Evolutionary conservation across 2,329 filamentous ascomycete genomes (phyloP), one percentile per base, ranked within the genome.

Genomic region (Rasamsonia emersonii): DNA sequence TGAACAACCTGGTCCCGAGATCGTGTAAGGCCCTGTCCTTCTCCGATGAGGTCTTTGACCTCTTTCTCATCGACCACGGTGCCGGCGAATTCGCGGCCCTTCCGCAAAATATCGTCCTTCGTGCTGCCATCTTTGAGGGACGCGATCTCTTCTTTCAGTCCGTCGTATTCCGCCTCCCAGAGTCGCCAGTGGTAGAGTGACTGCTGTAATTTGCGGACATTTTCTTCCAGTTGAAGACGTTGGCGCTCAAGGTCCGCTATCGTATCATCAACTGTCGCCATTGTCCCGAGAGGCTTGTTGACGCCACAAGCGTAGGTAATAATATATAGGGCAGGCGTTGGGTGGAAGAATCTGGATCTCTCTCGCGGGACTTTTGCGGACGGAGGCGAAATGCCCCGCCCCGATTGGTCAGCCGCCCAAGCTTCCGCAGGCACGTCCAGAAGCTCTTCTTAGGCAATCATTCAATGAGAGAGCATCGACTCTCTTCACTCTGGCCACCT

Each of bases 91-190:
- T 76, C 43, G 41, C 44, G 46, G 8, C 56, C 57, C 9, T 48
- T 45, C 18, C 61, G 61, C 5, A 71, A 62, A 17, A 86, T 70
- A 17, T 77, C 70, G 11, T 72, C 59, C 4, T 64, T 60, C 18
- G 62, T 59, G 34, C 71, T 58, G 30, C 65, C 61, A 24, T 65
- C 54, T 20, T 68, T 55, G 16, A 79, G 53, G 3, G 64, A 66
- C 32, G 75, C 61, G 18, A 96, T 73, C 49, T 93, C 85, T 54
- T 93, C 85, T 53, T 83, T 86, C 40, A 96, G 70, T 15, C 79
- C 76, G 53, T 94, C 85, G 58, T 96, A 96, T 56, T 96, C 89
- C 28, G 82, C 77, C 54, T 93, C 88, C 75, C 84, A 93, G 33
- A 79, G 79, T 42, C 84, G 82, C 89, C 89, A 98, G 62, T 93